phyloP scores from a whole-genome alignment of 2,329 filamentous ascomycete genomes.

The Ramularia endophylla region DNA sequence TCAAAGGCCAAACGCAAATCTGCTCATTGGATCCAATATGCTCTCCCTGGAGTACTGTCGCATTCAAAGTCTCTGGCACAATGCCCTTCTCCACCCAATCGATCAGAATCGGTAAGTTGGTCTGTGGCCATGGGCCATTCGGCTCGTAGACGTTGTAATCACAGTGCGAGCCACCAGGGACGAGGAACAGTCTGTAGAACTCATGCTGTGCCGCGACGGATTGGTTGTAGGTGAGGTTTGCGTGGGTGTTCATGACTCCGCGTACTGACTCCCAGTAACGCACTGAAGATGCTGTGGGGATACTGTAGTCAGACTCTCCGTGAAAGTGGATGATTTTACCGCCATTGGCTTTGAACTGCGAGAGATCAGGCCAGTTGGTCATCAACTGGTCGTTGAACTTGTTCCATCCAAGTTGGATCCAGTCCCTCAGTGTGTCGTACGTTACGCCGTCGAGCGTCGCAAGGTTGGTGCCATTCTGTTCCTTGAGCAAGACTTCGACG shows the following conservation, averaged over 20 bases:
- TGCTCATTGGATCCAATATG: constrained; percentile 11
- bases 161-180: constrained; percentile 51
- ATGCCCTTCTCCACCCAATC: constrained; percentile 17
- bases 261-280: constrained; percentile 52
- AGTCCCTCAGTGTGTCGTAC: constrained; percentile 50
- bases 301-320: constrained; percentile 49
- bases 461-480: constrained; percentile 28
- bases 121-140: constrained; percentile 38
- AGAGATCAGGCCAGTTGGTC: constrained; percentile 49
- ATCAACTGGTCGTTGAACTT: constrained; percentile 47
- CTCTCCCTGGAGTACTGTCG: constrained; percentile 13
- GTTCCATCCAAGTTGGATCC: constrained; percentile 47
- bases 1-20: constrained; percentile 16
- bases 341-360: constrained; percentile 43
- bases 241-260: constrained; percentile 46
- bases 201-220: constrained; percentile 32
- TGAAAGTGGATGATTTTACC: constrained; percentile 55
- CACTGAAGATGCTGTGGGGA: constrained; percentile 49
- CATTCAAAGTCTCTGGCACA: constrained; percentile 10
- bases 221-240: constrained; percentile 30
- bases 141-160: no score
- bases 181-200: constrained; percentile 50
- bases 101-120: constrained; percentile 40
- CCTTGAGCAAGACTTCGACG: constrained; percentile 37
- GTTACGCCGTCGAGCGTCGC: constrained; percentile 44